These are phyloP conservation scores for Arxiozyma slooffiae DNA, from an alignment of 1,139 yeast species.

Conservation along the genomic window DNA sequence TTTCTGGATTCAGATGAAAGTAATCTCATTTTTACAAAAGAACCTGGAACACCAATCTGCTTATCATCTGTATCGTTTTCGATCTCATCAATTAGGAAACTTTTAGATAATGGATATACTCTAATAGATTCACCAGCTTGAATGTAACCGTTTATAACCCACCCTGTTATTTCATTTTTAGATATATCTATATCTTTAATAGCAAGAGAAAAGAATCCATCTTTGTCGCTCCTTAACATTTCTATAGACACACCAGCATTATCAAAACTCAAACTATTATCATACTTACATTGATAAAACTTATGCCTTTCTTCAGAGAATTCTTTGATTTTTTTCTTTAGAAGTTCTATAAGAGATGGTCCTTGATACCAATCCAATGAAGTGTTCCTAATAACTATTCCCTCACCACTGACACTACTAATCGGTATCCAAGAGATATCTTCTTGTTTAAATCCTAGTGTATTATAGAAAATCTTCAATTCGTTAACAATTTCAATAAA, in stretches of 20 bases:
- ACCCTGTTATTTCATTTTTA: conserved; percentile 42
- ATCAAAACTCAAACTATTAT: no score
- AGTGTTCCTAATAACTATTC: conserved; percentile 4
- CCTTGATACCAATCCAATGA: conserved; percentile 9
- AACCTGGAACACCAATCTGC: conserved; percentile 1
- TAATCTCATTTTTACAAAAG: conserved; percentile 2
- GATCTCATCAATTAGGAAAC: conserved; percentile 37
- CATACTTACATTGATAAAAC: neutral
- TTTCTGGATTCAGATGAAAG: neutral
- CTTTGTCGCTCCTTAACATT: neutral
- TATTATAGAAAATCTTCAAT: conserved; percentile 43
- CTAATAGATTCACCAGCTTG: conserved; percentile 64
- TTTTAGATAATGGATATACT: conserved; percentile 45
- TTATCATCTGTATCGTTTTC: conserved; percentile 10
- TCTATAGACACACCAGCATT: neutral
- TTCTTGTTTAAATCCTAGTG: conserved; percentile 41
- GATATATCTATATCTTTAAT: neutral
- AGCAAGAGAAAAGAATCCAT: neutral
- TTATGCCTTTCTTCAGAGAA: neutral
- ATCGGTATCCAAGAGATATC: conserved; percentile 57
- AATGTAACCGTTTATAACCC: conserved; percentile 60
- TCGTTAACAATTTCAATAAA: conserved; percentile 46
- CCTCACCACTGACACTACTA: conserved; percentile 57
- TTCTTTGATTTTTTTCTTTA: neutral
- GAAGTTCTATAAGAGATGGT: neutral